phyloP scores from a whole-genome alignment of 768 basidiomycete species.

The Pleurotus sapidus region DNA sequence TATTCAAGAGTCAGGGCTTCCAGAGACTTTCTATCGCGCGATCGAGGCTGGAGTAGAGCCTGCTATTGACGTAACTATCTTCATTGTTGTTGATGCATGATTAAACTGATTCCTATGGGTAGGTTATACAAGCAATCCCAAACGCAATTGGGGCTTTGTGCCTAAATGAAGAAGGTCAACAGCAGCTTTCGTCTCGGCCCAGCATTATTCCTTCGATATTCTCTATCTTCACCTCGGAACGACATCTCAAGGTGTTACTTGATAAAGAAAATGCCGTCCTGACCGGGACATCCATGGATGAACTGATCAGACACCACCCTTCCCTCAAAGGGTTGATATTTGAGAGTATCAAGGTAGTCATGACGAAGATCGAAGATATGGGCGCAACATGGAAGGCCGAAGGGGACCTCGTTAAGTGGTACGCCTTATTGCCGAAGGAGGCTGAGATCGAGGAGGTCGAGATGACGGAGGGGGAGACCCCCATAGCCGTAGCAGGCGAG shows the following conservation, averaged over 20 bases:
- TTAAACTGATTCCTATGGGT: conserved; percentile 2
- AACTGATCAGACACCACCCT: conserved; percentile 95
- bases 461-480: conserved; percentile 44
- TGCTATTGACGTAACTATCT: conserved; percentile 69
- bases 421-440: conserved; percentile 42
- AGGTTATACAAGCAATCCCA: conserved; percentile 92
- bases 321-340: conserved; percentile 78
- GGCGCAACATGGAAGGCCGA: conserved; percentile 60
- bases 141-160: conserved; percentile 97
- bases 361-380: conserved; percentile 72
- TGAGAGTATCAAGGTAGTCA: conserved; percentile 65
- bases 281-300: conserved; percentile 89
- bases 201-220: conserved; percentile 85
- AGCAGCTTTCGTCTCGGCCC: conserved; percentile 73
- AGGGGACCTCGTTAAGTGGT: conserved; percentile 64
- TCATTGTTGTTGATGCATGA: neutral
- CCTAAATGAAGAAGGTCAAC: conserved; percentile 86
- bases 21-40: conserved; percentile 83
- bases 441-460: conserved; percentile 32
- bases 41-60: conserved; percentile 85
- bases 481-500: conserved; percentile 8
- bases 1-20: conserved; percentile 89
- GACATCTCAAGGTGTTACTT: conserved; percentile 76
- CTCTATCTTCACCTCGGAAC: conserved; percentile 81
- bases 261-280: conserved; percentile 93